Base-by-base conservation (phyloP, 2,329 filamentous ascomycete species). In the Cadophora gregata region DNA sequence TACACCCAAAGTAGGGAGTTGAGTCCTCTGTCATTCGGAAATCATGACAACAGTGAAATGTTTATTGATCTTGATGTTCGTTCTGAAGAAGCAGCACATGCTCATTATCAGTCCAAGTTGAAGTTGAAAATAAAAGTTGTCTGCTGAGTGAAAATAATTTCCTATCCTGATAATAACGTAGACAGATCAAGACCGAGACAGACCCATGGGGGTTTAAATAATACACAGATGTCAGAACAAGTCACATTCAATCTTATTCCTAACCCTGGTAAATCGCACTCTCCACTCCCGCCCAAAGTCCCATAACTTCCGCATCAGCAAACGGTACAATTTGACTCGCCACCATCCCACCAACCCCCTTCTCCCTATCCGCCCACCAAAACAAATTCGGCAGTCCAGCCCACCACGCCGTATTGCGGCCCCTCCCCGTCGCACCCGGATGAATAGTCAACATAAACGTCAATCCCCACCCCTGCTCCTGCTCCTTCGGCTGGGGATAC, bases 401-500 rank as follows among this genome's bases (percentile, higher is more conserved):
- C 88, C 88, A 90, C 72, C 80, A 82, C 0, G 72, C 83, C 0
- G 86, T 87, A 1, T 80, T 78, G 2, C 70, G 76, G 0, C 84
- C 84, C 9, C 87, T 80, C 0, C 87, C 86, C 2, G 86, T 86
- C 0, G 81, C 82, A 0, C 81, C 81, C 27, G 61, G 59, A 62
- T 68, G 63, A 53, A 67, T 65, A 19, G 76, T 85, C 14, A 88
- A 75, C 81, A 88, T 85, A 59, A 87, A 87, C 0, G 81, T 84
- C 36, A 91, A 77, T 0, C 88, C 87, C 87, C 87, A 91, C 12
- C 89, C 89, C 73, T 90, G 88, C 73, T 90, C 87, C 0, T 87
- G 84, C 50, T 81, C 67, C 0, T 75, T 73, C 0, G 76, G 58
- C 1, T 80, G 74, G 0, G 80, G 80, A 70, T 85, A 89, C 14